These are phyloP conservation scores for Monilinia fructicola DNA, from an alignment of 2,329 filamentous ascomycete genomes.

Conservation along the genomic window DNA sequence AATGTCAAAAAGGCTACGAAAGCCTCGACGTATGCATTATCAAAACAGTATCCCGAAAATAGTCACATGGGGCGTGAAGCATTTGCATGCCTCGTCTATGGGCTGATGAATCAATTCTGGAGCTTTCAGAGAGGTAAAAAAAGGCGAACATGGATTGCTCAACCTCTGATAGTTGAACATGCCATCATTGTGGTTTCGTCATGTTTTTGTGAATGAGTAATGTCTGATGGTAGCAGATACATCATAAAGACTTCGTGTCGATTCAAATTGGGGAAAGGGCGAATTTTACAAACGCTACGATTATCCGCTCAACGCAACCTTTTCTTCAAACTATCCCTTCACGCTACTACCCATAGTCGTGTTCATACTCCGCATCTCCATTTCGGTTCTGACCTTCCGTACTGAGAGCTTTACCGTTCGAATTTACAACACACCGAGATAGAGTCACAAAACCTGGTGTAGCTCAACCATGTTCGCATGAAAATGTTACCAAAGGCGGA, in stretches of 20 bases:
- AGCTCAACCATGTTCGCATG: not conserved
- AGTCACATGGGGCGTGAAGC: not conserved
- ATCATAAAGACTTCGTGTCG: not conserved
- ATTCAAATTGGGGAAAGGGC: not conserved
- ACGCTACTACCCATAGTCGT: not conserved
- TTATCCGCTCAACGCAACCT: not conserved
- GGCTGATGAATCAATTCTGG: not conserved
- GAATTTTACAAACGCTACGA: not conserved
- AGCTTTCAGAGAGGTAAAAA: not conserved
- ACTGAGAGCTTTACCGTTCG: not conserved
- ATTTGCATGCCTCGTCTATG: not conserved
- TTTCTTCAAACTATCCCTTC: not conserved
- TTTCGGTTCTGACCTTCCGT: not conserved
- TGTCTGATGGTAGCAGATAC: not conserved
- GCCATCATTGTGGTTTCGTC: not conserved
- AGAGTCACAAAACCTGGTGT: not conserved
- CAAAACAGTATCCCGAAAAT: not conserved
- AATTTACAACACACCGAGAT: not conserved
- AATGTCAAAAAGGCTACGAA: not conserved
- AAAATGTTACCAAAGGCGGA: conserved; percentile 2
- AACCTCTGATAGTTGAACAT: not conserved
- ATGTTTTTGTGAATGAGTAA: not conserved
- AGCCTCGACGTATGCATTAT: not conserved
- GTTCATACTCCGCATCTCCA: conserved; percentile 17
- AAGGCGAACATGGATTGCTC: not conserved